Evolutionary conservation across 371 early-diverging fungal species (phyloP).

Genomic region (Mortierella sp.): DNA sequence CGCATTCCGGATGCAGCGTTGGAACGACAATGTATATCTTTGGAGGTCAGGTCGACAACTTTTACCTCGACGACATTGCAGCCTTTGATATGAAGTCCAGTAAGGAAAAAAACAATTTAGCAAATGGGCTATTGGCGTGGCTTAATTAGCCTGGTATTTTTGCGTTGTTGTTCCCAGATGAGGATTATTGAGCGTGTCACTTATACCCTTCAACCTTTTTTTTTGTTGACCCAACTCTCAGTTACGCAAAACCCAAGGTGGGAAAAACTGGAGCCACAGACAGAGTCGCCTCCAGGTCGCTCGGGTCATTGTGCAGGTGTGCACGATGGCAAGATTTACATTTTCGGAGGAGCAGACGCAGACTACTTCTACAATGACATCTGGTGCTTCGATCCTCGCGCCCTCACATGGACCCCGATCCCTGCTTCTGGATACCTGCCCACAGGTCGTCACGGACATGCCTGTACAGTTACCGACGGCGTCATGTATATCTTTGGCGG

Average conservation of each 20-base stretch:
- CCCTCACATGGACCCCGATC: slow-evolving; percentile 74
- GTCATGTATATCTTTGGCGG: slow-evolving; percentile 86
- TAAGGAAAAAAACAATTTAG: not conserved
- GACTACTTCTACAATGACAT: slow-evolving; percentile 80
- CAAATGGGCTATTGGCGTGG: not conserved
- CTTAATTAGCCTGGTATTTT: not conserved
- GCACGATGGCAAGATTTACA: slow-evolving; percentile 71
- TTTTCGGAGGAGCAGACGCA: slow-evolving; percentile 85
- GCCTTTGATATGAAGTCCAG: slow-evolving; percentile 75
- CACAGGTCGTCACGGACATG: slow-evolving; percentile 76
- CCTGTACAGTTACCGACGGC: slow-evolving; percentile 78
- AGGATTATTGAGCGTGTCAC: not conserved
- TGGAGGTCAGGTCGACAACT: slow-evolving; percentile 80
- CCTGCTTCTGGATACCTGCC: slow-evolving; percentile 79
- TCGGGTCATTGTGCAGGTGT: slow-evolving; percentile 72
- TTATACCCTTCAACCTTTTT: not conserved
- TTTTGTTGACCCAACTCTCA: not conserved
- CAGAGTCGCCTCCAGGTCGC: slow-evolving; percentile 71
- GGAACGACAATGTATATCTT: slow-evolving; percentile 81
- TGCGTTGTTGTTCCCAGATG: no score
- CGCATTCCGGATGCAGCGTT: slow-evolving; percentile 73
- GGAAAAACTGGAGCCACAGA: slow-evolving; percentile 66
- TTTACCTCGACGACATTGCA: slow-evolving; percentile 78
- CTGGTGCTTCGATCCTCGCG: slow-evolving; percentile 79
- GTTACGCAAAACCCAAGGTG: slow-evolving; percentile 67